A percentile compares a stretch with the other conserved stretches of the same genome.
Conservation (phyloP, 208 protist genomes). For the Leishmania martiniquensis region DNA sequence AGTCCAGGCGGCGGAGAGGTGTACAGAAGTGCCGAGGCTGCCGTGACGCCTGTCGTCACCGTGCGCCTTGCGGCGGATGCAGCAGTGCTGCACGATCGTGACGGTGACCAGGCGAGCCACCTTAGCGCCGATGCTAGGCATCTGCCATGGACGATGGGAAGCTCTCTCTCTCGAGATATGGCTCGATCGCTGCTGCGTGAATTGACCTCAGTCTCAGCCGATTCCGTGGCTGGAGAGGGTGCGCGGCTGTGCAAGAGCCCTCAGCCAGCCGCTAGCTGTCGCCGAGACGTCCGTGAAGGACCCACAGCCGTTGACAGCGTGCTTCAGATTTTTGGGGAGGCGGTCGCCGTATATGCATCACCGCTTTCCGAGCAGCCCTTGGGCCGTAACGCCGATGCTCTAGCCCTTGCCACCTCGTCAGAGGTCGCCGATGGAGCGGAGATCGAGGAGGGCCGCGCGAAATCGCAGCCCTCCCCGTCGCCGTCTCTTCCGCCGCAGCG, state of each 20-base stretch:
- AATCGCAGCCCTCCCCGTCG: neutral
- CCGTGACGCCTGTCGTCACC: neutral
- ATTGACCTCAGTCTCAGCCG: slow-evolving; percentile 7
- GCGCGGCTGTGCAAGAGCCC: too few species aligned
- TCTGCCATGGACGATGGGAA: neutral
- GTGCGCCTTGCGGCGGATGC: neutral
- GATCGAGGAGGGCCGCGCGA: neutral
- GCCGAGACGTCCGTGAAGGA: neutral
- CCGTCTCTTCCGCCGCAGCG: neutral
- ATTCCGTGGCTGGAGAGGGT: neutral
- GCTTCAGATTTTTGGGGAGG: neutral
- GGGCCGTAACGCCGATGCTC: too few species aligned
- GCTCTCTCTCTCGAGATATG: neutral
- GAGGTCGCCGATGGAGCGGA: neutral
- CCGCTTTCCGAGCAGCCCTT: neutral
- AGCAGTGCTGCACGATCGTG: neutral
- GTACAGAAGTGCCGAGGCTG: neutral
- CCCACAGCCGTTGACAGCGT: neutral
- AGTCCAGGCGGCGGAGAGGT: neutral
- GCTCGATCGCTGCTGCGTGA: slow-evolving; percentile 25
- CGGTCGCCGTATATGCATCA: neutral
- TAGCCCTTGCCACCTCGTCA: neutral
- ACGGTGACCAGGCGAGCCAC: neutral
- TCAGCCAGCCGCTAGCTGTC: neutral
- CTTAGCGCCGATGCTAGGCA: neutral